phyloP scores from a whole-genome alignment of 306 rosid genomes.

The Oemleria cerasiformis region DNA sequence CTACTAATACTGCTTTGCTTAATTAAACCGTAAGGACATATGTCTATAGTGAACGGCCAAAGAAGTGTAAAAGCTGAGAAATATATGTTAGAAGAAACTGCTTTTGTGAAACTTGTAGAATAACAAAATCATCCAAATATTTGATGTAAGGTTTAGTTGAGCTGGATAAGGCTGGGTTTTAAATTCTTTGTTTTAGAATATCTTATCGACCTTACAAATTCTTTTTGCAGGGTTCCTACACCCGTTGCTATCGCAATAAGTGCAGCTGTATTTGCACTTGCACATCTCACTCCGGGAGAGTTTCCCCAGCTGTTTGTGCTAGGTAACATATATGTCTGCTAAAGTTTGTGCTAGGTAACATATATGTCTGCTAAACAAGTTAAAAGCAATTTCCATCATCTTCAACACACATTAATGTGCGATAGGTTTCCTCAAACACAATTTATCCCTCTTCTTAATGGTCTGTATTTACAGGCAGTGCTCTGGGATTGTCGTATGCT shows the following conservation, averaged over 20 bases:
- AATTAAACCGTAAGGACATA: neutral
- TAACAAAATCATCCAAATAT: neutral
- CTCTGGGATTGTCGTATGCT: constrained; percentile 90
- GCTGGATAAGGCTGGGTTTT: neutral
- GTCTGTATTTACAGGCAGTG: constrained; percentile 51
- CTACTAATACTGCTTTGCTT: neutral
- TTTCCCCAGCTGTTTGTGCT: constrained; percentile 94
- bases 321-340: constrained; percentile 42
- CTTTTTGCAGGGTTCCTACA: constrained; percentile 77
- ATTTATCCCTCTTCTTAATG: constrained; percentile 8
- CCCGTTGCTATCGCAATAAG: constrained; percentile 77
- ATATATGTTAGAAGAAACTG: constrained; percentile 1
- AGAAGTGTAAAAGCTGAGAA: neutral
- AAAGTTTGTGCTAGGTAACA: constrained; percentile 73
- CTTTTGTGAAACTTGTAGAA: neutral
- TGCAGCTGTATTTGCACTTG: constrained; percentile 85
- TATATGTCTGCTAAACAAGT: neutral
- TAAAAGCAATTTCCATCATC: constrained; percentile 12
- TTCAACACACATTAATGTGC: neutral
- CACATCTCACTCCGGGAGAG: constrained; percentile 98
- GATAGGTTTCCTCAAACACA: neutral
- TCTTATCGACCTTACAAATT: neutral
- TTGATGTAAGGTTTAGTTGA: neutral
- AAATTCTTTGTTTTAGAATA: neutral
- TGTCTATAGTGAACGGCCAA: neutral